Evolutionary conservation across 1,139 yeast species (phyloP), one percentile per base, ranked within the genome.

Genomic region (Saccharomyces pastorianus): DNA sequence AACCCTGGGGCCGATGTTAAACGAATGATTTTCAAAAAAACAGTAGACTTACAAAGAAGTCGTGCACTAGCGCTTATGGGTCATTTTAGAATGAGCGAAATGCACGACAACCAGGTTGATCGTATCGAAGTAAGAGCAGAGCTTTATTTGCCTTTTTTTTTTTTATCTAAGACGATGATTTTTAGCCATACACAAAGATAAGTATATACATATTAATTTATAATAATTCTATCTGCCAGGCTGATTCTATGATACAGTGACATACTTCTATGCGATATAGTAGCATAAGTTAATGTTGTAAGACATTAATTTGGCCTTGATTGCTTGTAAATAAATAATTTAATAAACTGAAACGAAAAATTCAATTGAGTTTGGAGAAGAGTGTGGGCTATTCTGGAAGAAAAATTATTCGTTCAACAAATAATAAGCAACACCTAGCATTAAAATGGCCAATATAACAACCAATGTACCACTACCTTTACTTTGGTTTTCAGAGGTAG

Each of bases 351-450:
- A 38, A 34, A 38, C 44, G 23, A 8, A 25, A 38, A 26, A 28
- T 32, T 44, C 27, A 14, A 38, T 38, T 23, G 9, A 28, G 17
- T 38, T 20, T 38, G 25, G 44, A 17, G 25, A 20, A 38, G 25
- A 38, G 17, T 26, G 17, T 38, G 44, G 11, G 25, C 25, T 20
- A 11, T 38, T 38, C 20, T 17, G 6, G 25, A 17, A 9, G 25
- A 11, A 20, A 9, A 38, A 9, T 38, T 38, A 38, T 17, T 62
- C 61, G 60, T 66, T 64, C 52, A 66, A 59, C 48, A 76, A 74
- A 72, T 80, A 84, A 55, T 80, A 84, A 57, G 80, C 82, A 51
- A 77, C 78, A 52, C 84, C 85, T 50, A 80, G 71, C 46, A 82
- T 72, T 47, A 83, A 74, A 26, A 79, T 77, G 42, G 78, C 70